phyloP scores from a whole-genome alignment of 441 rosid genomes.

The Oxalis stricta region DNA sequence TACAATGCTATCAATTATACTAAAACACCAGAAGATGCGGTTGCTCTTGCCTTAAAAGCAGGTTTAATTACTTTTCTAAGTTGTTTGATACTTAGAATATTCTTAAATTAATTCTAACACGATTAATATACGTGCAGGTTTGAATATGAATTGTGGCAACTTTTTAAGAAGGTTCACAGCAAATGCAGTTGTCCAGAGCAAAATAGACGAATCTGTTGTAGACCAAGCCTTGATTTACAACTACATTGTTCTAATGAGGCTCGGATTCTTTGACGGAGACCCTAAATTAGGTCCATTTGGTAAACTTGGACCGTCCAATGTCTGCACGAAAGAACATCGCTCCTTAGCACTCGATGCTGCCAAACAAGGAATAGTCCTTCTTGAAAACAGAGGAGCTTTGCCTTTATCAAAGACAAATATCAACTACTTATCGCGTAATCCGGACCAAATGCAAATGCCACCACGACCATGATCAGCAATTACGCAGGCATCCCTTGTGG shows the following conservation, averaged over 20 bases:
- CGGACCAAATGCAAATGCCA: slow-evolving; percentile 24
- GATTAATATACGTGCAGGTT: too few species aligned
- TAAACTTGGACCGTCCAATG: slow-evolving; percentile 23
- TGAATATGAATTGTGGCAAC: slow-evolving; percentile 36
- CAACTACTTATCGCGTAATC: slow-evolving; percentile 10
- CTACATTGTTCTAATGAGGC: slow-evolving; percentile 29
- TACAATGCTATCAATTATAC: slow-evolving; percentile 16
- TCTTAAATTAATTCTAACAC: not conserved
- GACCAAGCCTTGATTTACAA: slow-evolving; percentile 21
- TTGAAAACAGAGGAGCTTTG: slow-evolving; percentile 19
- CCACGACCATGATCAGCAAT: slow-evolving; percentile 15
- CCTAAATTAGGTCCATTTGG: slow-evolving; percentile 24
- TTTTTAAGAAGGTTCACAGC: slow-evolving; percentile 17
- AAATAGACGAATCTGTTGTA: slow-evolving; percentile 21
- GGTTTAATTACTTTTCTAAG: slow-evolving; percentile 10
- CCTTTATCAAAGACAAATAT: slow-evolving; percentile 11
- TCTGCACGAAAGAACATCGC: slow-evolving; percentile 17
- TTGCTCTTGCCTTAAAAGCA: slow-evolving; percentile 33
- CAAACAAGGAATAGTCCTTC: slow-evolving; percentile 20
- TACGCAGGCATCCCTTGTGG: slow-evolving; percentile 28
- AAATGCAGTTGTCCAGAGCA: slow-evolving; percentile 14
- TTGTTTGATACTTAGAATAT: too few species aligned
- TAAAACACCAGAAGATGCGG: slow-evolving; percentile 43
- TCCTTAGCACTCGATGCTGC: slow-evolving; percentile 20
- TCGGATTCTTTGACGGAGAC: slow-evolving; percentile 41